phyloP scores from a whole-genome alignment of 1,139 yeast genomes.

The Lizanozyma gosingica region DNA sequence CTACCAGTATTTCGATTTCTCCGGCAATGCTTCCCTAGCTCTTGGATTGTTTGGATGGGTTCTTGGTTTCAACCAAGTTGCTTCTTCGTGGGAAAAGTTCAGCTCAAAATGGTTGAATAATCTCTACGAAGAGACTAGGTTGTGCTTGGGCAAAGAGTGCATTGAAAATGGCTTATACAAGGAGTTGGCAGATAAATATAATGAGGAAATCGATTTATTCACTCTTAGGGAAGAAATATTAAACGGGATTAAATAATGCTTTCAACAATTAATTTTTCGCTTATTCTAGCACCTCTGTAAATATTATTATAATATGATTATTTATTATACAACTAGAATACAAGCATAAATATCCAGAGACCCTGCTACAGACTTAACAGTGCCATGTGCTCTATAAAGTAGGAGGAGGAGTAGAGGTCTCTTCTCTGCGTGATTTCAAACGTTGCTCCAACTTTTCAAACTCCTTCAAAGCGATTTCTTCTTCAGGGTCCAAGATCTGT shows the following conservation, averaged over 20 bases:
- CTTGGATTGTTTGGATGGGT: slow-evolving; percentile 33
- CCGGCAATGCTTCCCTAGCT: slow-evolving; percentile 25
- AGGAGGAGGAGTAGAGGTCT: slow-evolving; percentile 18
- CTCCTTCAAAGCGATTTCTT: slow-evolving; percentile 52
- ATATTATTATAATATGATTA: too few relatives aligned
- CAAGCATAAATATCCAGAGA: too few relatives aligned
- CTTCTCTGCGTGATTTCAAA: slow-evolving; percentile 14
- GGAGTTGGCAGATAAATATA: slow-evolving; percentile 20
- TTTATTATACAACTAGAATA: too few relatives aligned
- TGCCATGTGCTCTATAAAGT: too few relatives aligned
- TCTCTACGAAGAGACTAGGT: slow-evolving; percentile 27
- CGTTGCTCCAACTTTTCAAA: slow-evolving; percentile 58
- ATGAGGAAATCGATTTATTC: slow-evolving; percentile 14
- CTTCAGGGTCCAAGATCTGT: slow-evolving; percentile 52
- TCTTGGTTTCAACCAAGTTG: slow-evolving; percentile 35
- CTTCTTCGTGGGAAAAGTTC: slow-evolving; percentile 28
- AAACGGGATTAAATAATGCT: slow-evolving; percentile 2
- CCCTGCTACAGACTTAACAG: too few relatives aligned
- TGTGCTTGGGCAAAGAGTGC: slow-evolving; percentile 28
- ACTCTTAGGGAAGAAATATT: slow-evolving; percentile 14
- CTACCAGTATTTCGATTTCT: slow-evolving; percentile 28
- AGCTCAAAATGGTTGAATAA: slow-evolving; percentile 19
- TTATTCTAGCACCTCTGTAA: too few relatives aligned
- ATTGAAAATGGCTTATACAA: slow-evolving; percentile 30
- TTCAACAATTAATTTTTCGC: too few relatives aligned